phyloP scores from a whole-genome alignment of 2,329 filamentous ascomycete genomes.

The Talaromyces islandicus region DNA sequence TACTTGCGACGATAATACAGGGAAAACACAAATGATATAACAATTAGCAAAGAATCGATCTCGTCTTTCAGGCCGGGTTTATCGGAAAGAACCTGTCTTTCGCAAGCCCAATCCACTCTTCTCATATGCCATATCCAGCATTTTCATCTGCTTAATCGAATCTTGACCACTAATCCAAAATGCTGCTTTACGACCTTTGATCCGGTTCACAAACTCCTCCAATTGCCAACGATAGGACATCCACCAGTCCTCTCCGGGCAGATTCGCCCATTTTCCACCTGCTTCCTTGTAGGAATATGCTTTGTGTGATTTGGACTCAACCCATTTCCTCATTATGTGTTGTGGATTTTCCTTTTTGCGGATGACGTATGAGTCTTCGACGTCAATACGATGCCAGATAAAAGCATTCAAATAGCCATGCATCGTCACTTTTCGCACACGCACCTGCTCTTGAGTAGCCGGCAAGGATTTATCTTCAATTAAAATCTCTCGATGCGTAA shows the following conservation, averaged over 20 bases:
- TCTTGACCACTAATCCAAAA: slow-evolving; percentile 40
- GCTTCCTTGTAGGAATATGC: slow-evolving; percentile 5
- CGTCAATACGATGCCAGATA: slow-evolving; percentile 15
- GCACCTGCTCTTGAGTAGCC: slow-evolving; percentile 1
- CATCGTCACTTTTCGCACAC: slow-evolving; percentile 9
- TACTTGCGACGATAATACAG: too few relatives aligned
- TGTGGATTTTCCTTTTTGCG: slow-evolving; percentile 12
- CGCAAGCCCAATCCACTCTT: slow-evolving; percentile 29
- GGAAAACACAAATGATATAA: too few relatives aligned
- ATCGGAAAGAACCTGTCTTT: not conserved
- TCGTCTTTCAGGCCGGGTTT: not conserved
- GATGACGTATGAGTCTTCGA: slow-evolving; percentile 30
- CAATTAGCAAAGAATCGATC: too few relatives aligned
- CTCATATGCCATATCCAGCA: slow-evolving; percentile 42
- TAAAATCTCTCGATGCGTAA: slow-evolving; percentile 5
- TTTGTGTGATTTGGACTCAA: not conserved
- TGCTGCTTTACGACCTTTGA: slow-evolving; percentile 34
- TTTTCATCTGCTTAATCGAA: slow-evolving; percentile 40
- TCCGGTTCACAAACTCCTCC: slow-evolving; percentile 44
- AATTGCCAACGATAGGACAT: slow-evolving; percentile 43
- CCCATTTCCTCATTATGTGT: slow-evolving; percentile 1
- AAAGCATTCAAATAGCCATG: slow-evolving; percentile 12
- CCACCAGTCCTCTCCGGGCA: slow-evolving; percentile 35
- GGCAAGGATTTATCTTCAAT: slow-evolving; percentile 4
- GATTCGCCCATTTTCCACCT: not conserved